Evolutionary conservation across 176 grass and related monocot genomes (phyloP).

Genomic region (Cymbopogon citratus): DNA sequence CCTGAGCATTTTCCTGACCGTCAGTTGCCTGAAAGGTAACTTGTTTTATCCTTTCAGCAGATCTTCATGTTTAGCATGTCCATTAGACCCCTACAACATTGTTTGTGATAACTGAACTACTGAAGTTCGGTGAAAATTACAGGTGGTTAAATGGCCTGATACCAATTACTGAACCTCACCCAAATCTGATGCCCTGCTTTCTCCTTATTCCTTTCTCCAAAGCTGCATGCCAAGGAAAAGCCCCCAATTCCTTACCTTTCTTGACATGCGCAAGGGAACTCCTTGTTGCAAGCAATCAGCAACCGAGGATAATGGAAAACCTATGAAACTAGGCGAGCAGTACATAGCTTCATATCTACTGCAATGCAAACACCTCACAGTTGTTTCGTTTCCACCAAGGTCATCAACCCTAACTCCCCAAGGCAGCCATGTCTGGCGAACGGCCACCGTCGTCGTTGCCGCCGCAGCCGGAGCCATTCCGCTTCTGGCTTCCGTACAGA

Average conservation of each 20-base stretch:
- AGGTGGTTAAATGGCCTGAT: neutral
- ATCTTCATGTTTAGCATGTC: neutral
- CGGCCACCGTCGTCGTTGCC: constrained; percentile 15
- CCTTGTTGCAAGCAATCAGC: neutral
- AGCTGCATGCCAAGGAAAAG: constrained; percentile 45
- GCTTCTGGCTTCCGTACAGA: constrained; percentile 52
- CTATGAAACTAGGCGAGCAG: neutral
- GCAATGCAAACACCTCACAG: neutral
- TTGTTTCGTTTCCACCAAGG: neutral
- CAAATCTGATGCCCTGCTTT: neutral
- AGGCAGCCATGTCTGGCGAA: constrained; percentile 28
- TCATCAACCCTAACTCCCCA: neutral
- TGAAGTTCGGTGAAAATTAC: neutral
- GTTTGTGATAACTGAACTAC: neutral
- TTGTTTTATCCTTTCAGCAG: neutral
- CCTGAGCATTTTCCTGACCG: neutral
- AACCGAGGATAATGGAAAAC: constrained; percentile 2
- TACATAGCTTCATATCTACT: constrained; percentile 13
- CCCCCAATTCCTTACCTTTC: constrained; percentile 36
- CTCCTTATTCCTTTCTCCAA: constrained; percentile 30
- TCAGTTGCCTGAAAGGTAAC: neutral
- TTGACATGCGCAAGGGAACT: constrained; percentile 11
- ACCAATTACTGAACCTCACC: constrained; percentile 12
- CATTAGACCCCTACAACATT: neutral
- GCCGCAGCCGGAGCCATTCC: constrained; percentile 31